phyloP scores from a whole-genome alignment of 2,329 filamentous ascomycete species.

The Zelopaecilomyces penicillatus region DNA sequence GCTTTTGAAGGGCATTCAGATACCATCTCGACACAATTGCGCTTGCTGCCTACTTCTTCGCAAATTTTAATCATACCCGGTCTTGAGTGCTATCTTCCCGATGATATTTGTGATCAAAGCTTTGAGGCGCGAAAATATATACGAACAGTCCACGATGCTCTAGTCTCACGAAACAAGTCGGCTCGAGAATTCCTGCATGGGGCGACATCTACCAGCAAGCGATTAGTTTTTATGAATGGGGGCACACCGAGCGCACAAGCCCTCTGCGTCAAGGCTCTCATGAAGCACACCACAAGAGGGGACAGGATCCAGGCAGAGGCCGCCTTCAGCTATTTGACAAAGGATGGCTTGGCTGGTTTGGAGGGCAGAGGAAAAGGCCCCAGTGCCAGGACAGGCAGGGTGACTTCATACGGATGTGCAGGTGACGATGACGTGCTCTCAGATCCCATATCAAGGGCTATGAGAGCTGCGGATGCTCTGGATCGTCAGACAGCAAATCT shows the following conservation, averaged over 20 bases:
- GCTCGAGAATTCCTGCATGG: slow-evolving; percentile 44
- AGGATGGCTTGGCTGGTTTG: slow-evolving; percentile 37
- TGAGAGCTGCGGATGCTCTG: slow-evolving; percentile 51
- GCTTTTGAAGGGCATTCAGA: slow-evolving; percentile 52
- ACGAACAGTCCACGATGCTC: slow-evolving; percentile 42
- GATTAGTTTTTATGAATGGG: slow-evolving; percentile 53
- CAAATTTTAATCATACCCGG: slow-evolving; percentile 50
- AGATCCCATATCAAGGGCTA: slow-evolving; percentile 46
- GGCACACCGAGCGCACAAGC: slow-evolving; percentile 47
- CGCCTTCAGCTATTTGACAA: slow-evolving; percentile 43
- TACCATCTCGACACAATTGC: slow-evolving; percentile 49
- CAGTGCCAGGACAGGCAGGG: slow-evolving; percentile 13
- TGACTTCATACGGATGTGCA: slow-evolving; percentile 10
- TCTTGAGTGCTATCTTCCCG: slow-evolving; percentile 38
- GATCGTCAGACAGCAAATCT: slow-evolving; percentile 47
- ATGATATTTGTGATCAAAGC: slow-evolving; percentile 16
- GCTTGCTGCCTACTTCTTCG: slow-evolving; percentile 49
- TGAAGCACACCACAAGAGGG: slow-evolving; percentile 42
- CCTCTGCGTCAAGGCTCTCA: slow-evolving; percentile 47
- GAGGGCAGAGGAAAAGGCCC: slow-evolving; percentile 15
- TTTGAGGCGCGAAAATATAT: slow-evolving; percentile 32
- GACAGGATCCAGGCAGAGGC: slow-evolving; percentile 40
- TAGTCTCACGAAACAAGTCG: slow-evolving; percentile 35
- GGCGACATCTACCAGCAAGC: slow-evolving; percentile 38
- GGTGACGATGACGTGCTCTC: slow-evolving; percentile 18